Evolutionary conservation across 768 basidiomycete genomes (phyloP).

Genomic region (Boletus rufocinnamomeus): DNA sequence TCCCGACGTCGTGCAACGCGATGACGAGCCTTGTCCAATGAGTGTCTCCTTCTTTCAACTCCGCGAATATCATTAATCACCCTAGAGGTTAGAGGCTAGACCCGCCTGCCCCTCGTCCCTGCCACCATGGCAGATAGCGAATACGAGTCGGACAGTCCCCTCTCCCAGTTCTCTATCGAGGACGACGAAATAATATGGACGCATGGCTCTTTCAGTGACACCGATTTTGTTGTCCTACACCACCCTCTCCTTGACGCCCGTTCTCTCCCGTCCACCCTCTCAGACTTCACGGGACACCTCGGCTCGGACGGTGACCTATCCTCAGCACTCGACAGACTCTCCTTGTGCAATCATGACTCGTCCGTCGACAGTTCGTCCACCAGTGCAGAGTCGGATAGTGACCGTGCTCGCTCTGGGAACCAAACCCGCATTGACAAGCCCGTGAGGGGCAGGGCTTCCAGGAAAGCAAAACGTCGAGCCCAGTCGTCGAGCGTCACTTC

Average conservation of each 20-base stretch:
- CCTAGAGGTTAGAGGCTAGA: neutral
- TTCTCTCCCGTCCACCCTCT: conserved; percentile 16
- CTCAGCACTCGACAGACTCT: conserved; percentile 20
- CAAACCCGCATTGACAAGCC: neutral
- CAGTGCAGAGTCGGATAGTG: conserved; percentile 13
- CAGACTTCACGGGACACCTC: conserved; percentile 4
- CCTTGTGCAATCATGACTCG: conserved; percentile 15
- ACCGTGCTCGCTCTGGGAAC: neutral
- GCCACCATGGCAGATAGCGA: conserved; percentile 17
- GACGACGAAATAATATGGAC: conserved; percentile 31
- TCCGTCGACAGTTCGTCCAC: conserved; percentile 2
- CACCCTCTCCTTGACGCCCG: conserved; percentile 20
- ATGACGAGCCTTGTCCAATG: conserved; percentile 16
- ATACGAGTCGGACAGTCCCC: conserved; percentile 9
- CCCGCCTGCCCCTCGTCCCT: neutral
- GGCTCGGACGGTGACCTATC: conserved; percentile 18
- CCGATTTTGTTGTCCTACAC: conserved; percentile 30
- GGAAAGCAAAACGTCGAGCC: conserved; percentile 4
- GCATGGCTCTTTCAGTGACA: conserved; percentile 6
- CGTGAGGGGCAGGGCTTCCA: neutral
- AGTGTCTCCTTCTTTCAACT: conserved; percentile 9
- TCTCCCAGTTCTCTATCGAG: conserved; percentile 20
- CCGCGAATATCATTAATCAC: conserved; percentile 15
- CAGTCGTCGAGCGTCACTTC: conserved; percentile 6
- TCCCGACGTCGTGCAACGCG: conserved; percentile 4